A percentile compares a stretch with the other conserved stretches of the same genome.
These are phyloP conservation scores for Trypanosoma conorhini DNA, from an alignment of 208 protist genomes.

Conservation along the genomic window DNA sequence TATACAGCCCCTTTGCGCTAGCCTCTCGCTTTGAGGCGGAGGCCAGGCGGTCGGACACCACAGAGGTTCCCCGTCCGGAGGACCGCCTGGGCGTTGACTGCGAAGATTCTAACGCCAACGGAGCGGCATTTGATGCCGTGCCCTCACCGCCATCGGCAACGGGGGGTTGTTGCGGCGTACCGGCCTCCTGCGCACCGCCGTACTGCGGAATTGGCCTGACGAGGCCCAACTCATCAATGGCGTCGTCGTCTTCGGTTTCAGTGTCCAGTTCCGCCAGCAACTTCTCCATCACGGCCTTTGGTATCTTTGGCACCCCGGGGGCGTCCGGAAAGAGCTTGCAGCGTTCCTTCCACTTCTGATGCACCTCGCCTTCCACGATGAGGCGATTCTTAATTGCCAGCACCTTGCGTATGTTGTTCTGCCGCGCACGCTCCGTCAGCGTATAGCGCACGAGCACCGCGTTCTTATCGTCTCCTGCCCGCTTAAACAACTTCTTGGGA, in stretches of 20 bases:
- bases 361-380: conserved; percentile 27
- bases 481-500: conserved; percentile 27
- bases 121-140: background rate
- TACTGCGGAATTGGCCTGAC: conserved; percentile 19
- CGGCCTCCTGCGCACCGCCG: background rate
- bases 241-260: conserved; percentile 26
- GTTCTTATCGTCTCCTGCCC: background rate
- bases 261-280: conserved; percentile 30
- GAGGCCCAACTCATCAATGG: conserved; percentile 30
- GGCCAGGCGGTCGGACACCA: background rate
- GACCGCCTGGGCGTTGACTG: background rate
- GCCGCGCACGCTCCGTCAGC: conserved; percentile 33
- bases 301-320: conserved; percentile 28
- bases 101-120: background rate
- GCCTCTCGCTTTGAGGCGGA: background rate
- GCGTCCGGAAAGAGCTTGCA: conserved; percentile 34
- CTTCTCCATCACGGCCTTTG: conserved; percentile 25
- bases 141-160: background rate
- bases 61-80: background rate
- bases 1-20: background rate
- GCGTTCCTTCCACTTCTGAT: conserved; percentile 30
- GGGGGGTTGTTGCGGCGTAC: background rate
- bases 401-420: conserved; percentile 37
- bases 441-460: conserved; percentile 45
- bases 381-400: conserved; percentile 32